Evolutionary conservation across 2,329 filamentous ascomycete species (phyloP), one percentile per base, ranked within the genome.

Genomic region (Pseudogymnoascus sp.): DNA sequence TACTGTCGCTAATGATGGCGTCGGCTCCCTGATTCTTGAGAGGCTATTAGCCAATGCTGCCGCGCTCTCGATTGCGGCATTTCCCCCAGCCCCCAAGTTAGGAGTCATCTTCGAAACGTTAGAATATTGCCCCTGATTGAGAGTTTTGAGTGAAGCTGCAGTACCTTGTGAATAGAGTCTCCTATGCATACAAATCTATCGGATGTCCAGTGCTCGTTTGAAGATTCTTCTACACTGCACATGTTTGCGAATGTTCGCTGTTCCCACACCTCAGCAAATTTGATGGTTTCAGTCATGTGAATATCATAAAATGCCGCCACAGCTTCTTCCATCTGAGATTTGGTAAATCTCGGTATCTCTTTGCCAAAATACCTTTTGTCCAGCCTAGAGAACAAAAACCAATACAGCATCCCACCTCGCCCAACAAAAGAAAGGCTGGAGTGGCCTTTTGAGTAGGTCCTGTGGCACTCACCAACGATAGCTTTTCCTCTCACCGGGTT

Each of bases 361-460:
- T 37, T 58, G 35, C 30, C 57, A 18, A n/a, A 39, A 23, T 37
- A 38, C 21, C 33, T 26, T 26, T 18, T 38, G 15, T 38, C 35
- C 35, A 38, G 7, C 15, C 8, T 38, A 19, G 35, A 18, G 35
- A 38, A 38, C 15, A 38, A 38, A 38, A 38, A 38, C 58, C 62
- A 65, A 52, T 63, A 64, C 8, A 55, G 52, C 8, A 57, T 59
- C 10, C 52, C 52, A 2, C 63, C 52, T 9, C 58, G 52, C 3
- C 64, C 63, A 12, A 59, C 62, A 4, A 64, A 57, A 4, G 61
- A 56, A n/a, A 65, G 28, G 15, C 61, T 62, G 1, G 63, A 65
- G n/a, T 18, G 12, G 8, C 61, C 45, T 33, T 61, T 58, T 7
- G 37, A 56, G 26, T 58, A 65, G 2, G 61, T 52, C 3, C 59